These are phyloP conservation scores for Urostyla sp. DNA, from an alignment of 73 alveolate species.

Conservation along the genomic window DNA sequence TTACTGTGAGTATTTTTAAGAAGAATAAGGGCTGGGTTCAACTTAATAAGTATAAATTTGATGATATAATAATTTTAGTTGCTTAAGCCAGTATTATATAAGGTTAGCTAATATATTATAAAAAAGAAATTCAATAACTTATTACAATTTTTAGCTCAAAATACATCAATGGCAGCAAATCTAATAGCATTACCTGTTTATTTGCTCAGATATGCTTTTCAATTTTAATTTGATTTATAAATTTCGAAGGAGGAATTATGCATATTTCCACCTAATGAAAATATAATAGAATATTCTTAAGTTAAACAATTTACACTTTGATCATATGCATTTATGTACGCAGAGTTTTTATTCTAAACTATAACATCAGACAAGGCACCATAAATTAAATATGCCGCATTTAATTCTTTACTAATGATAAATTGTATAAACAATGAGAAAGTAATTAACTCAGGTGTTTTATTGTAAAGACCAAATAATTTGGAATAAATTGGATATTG, in stretches of 20 bases:
- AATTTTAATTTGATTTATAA: background rate
- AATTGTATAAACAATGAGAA: background rate
- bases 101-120: background rate
- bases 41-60: background rate
- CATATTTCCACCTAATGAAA: conserved; percentile 15
- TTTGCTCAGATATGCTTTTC: conserved; percentile 42
- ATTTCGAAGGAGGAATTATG: background rate
- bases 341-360: background rate
- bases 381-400: conserved; percentile 12
- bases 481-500: background rate
- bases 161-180: background rate
- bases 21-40: conserved; percentile 26
- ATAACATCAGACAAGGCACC: background rate
- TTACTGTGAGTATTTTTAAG: background rate
- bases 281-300: background rate
- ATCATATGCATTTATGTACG: background rate
- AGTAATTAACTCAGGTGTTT: background rate
- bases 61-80: background rate
- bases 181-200: conserved; percentile 5
- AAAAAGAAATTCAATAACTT: conserved; percentile 4
- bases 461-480: background rate
- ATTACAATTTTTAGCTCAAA: background rate
- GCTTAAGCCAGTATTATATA: conserved; percentile 2
- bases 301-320: background rate
- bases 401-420: background rate